phyloP scores from a whole-genome alignment of 352 stramenopile species.

The Pythium dissimile region DNA sequence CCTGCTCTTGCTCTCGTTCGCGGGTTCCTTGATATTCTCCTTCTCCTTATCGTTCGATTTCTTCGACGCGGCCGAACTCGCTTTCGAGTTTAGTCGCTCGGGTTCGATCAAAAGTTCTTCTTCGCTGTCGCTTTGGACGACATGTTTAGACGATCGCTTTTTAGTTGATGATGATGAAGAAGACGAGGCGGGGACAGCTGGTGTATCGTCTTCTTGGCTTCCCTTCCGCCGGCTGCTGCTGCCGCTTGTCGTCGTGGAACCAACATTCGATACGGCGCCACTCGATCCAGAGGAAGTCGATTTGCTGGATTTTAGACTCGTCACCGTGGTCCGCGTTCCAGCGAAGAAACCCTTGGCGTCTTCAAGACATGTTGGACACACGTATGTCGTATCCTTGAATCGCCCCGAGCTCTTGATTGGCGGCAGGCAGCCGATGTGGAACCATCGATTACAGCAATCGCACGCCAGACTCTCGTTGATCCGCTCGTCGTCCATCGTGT shows the following conservation, averaged over 20 bases:
- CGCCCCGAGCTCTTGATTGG: slow-evolving; percentile 81
- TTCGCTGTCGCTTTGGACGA: slow-evolving; percentile 28
- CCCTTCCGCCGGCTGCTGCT: slow-evolving; percentile 10
- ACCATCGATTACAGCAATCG: slow-evolving; percentile 87
- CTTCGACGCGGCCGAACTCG: not conserved
- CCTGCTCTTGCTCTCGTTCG: slow-evolving; percentile 7
- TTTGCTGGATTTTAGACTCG: slow-evolving; percentile 40
- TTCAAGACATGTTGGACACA: slow-evolving; percentile 76
- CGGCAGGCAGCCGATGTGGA: slow-evolving; percentile 82
- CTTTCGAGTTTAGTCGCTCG: slow-evolving; percentile 14
- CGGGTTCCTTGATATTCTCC: not conserved
- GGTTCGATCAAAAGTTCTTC: slow-evolving; percentile 9
- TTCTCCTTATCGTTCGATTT: slow-evolving; percentile 13
- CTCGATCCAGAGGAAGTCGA: slow-evolving; percentile 18
- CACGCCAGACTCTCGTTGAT: slow-evolving; percentile 88
- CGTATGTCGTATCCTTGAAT: slow-evolving; percentile 86
- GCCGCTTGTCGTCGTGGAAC: not conserved
- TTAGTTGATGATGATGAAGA: slow-evolving; percentile 18
- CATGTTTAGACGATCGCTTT: slow-evolving; percentile 27
- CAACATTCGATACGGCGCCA: too few relatives aligned
- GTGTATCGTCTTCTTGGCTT: slow-evolving; percentile 9
- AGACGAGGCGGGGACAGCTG: not conserved
- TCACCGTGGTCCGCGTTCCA: slow-evolving; percentile 30
- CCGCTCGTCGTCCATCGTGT: slow-evolving; percentile 86
- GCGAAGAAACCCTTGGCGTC: slow-evolving; percentile 73